These are phyloP conservation scores for Suillus clintonianus DNA, from an alignment of 768 basidiomycete genomes.

Conservation along the genomic window DNA sequence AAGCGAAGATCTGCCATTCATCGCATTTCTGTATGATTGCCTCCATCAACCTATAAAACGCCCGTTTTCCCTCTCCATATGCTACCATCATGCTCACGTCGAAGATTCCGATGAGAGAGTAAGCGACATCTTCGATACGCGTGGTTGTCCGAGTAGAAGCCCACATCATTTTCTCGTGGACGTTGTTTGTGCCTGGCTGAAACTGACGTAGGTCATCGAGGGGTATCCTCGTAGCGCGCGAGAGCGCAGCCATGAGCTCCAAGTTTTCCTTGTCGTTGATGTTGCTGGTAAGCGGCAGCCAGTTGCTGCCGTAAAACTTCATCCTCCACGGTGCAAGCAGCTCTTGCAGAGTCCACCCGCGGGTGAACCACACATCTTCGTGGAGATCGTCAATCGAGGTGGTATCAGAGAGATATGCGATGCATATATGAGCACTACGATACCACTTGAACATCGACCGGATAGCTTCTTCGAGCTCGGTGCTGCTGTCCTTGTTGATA, in stretches of 20 bases:
- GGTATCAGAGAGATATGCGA: slow-evolving; percentile 32
- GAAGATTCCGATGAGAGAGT: slow-evolving; percentile 34
- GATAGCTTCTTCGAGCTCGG: slow-evolving; percentile 36
- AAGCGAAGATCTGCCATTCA: slow-evolving; percentile 36
- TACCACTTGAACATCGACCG: slow-evolving; percentile 38
- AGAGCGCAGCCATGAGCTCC: slow-evolving; percentile 23
- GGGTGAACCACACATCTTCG: slow-evolving; percentile 32
- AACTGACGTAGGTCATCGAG: slow-evolving; percentile 23
- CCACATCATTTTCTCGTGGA: slow-evolving; percentile 34
- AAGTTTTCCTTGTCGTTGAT: slow-evolving; percentile 29
- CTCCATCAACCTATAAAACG: slow-evolving; percentile 32
- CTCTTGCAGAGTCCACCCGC: slow-evolving; percentile 34
- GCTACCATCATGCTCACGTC: slow-evolving; percentile 34
- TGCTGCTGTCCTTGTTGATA: slow-evolving; percentile 36
- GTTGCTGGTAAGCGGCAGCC: slow-evolving; percentile 25
- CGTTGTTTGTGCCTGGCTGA: slow-evolving; percentile 23
- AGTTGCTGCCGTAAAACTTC: slow-evolving; percentile 32
- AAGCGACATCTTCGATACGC: slow-evolving; percentile 33
- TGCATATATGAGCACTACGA: slow-evolving; percentile 29
- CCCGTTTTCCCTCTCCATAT: slow-evolving; percentile 36
- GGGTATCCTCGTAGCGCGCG: slow-evolving; percentile 27
- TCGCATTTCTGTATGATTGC: slow-evolving; percentile 26
- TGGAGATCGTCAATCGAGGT: slow-evolving; percentile 28
- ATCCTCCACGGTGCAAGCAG: slow-evolving; percentile 28
- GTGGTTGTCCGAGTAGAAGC: slow-evolving; percentile 36